Evolutionary conservation across 768 basidiomycete species (phyloP).

Genomic region (Hygrophorus russula): DNA sequence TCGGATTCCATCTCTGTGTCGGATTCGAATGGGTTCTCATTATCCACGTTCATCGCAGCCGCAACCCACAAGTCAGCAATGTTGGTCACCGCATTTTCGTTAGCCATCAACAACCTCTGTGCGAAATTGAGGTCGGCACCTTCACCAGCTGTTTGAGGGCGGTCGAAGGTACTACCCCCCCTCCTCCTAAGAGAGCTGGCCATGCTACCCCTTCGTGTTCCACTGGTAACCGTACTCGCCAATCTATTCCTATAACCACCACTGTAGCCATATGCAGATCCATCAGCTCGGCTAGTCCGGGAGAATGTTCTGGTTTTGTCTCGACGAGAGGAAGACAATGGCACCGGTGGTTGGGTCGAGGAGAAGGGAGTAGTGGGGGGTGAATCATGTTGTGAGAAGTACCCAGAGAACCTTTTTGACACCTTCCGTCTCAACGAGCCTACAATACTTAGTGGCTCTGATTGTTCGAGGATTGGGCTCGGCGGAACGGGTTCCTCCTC

Average conservation of each 20-base stretch:
- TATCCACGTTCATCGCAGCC: slow-evolving; percentile 90
- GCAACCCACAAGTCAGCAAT: slow-evolving; percentile 98
- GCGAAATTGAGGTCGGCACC: slow-evolving; percentile 69
- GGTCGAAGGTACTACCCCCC: slow-evolving; percentile 35
- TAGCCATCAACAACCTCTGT: slow-evolving; percentile 81
- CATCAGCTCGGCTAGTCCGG: slow-evolving; percentile 49
- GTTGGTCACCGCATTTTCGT: slow-evolving; percentile 89
- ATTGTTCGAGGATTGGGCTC: slow-evolving; percentile 36
- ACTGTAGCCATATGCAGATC: slow-evolving; percentile 74
- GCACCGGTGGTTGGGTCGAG: slow-evolving; percentile 31
- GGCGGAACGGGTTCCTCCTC: slow-evolving; percentile 47
- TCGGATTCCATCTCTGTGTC: slow-evolving; percentile 35
- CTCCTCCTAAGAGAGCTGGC: slow-evolving; percentile 41
- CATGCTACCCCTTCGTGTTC: slow-evolving; percentile 42
- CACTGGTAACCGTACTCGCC: slow-evolving; percentile 33
- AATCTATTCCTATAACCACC: slow-evolving; percentile 45
- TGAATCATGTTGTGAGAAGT: slow-evolving; percentile 39
- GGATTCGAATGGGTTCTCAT: slow-evolving; percentile 68
- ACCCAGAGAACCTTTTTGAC: slow-evolving; percentile 45
- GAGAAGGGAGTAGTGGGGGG: slow-evolving; percentile 16
- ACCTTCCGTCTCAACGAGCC: slow-evolving; percentile 35
- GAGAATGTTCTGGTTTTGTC: slow-evolving; percentile 41
- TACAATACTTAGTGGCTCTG: slow-evolving; percentile 27
- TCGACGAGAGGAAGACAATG: slow-evolving; percentile 28
- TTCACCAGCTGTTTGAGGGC: slow-evolving; percentile 22